These are phyloP conservation scores for Lasiosphaeria ovina DNA, from an alignment of 495 filamentous ascomycete species.

Conservation along the genomic window DNA sequence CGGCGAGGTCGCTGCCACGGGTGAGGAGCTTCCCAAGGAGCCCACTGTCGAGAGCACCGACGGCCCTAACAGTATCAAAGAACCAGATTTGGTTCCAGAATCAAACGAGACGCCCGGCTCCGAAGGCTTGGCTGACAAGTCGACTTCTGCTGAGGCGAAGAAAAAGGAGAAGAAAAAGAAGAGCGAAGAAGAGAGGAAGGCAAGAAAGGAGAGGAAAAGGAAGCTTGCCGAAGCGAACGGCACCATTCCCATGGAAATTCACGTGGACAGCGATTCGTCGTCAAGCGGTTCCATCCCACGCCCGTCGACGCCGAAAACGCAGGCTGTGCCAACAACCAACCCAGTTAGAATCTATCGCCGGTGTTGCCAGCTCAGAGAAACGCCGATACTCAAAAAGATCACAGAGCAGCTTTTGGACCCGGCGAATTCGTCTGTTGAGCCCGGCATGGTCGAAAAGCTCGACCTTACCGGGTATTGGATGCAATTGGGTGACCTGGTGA, in stretches of 20 bases:
- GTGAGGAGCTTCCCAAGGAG: constrained; percentile 39
- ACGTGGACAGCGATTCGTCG: constrained; percentile 54
- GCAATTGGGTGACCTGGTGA: constrained; percentile 76
- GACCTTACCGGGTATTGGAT: constrained; percentile 84
- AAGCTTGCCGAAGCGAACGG: constrained; percentile 80
- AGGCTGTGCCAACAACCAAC: constrained; percentile 76
- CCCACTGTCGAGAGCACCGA: constrained; percentile 27
- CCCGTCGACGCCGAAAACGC: constrained; percentile 48
- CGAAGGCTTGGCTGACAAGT: constrained; percentile 15
- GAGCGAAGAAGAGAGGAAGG: constrained; percentile 82
- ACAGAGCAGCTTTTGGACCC: constrained; percentile 79
- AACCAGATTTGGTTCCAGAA: neutral
- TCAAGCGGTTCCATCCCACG: constrained; percentile 18
- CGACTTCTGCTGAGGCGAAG: constrained; percentile 29
- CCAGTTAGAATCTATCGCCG: constrained; percentile 90
- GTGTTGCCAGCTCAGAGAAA: constrained; percentile 91
- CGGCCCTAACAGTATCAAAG: constrained; percentile 6
- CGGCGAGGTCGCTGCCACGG: constrained; percentile 40
- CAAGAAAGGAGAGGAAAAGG: constrained; percentile 78
- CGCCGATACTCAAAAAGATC: constrained; percentile 82
- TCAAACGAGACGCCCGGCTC: constrained; percentile 33
- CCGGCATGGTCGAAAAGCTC: constrained; percentile 72
- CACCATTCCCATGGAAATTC: constrained; percentile 72
- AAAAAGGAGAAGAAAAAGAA: constrained; percentile 93
- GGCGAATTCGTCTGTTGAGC: constrained; percentile 55